A percentile compares a stretch with the other conserved stretches of the same genome.
These are phyloP conservation scores for Irpex sp. DNA, from an alignment of 1,284 basidiomycete species.

Conservation along the genomic window DNA sequence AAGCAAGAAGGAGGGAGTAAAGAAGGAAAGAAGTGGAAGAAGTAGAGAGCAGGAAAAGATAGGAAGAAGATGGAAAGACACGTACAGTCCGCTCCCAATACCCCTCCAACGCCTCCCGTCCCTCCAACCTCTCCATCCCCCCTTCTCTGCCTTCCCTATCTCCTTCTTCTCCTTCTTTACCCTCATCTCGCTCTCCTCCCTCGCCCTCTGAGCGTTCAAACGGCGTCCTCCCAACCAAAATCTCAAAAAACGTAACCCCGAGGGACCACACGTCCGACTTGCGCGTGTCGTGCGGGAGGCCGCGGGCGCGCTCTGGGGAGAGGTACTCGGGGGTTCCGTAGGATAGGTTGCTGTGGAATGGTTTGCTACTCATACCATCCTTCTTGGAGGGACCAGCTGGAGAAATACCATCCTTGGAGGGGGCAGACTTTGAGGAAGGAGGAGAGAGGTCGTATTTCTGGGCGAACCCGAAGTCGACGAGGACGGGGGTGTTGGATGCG, in stretches of 20 bases:
- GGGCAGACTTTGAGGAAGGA: no score
- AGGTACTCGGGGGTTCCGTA: slow-evolving; percentile 95
- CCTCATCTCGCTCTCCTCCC: slow-evolving; percentile 48
- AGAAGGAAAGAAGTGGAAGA: no score
- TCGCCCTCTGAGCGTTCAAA: slow-evolving; percentile 80
- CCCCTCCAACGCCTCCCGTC: no score
- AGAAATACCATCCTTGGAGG: no score
- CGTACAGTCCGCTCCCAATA: neutral
- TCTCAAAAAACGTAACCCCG: slow-evolving; percentile 90
- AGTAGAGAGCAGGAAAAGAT: no score
- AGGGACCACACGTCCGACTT: slow-evolving; percentile 92
- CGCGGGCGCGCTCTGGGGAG: slow-evolving; percentile 82
- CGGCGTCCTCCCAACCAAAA: slow-evolving; percentile 84
- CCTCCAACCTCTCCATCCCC: slow-evolving; percentile 8
- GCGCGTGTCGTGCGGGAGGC: slow-evolving; percentile 84
- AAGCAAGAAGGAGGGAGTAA: no score
- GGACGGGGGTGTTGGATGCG: slow-evolving; percentile 65
- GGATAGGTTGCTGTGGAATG: slow-evolving; percentile 74
- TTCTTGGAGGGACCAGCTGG: no score
- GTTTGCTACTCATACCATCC: no score
- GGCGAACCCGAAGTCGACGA: slow-evolving; percentile 92
- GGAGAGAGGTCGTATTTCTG: slow-evolving; percentile 66
- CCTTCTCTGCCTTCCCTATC: slow-evolving; percentile 17
- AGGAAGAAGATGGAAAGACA: neutral
- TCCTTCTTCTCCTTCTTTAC: slow-evolving; percentile 37